phyloP scores from a whole-genome alignment of 768 basidiomycete genomes.

The Kwoniella bestiolae region DNA sequence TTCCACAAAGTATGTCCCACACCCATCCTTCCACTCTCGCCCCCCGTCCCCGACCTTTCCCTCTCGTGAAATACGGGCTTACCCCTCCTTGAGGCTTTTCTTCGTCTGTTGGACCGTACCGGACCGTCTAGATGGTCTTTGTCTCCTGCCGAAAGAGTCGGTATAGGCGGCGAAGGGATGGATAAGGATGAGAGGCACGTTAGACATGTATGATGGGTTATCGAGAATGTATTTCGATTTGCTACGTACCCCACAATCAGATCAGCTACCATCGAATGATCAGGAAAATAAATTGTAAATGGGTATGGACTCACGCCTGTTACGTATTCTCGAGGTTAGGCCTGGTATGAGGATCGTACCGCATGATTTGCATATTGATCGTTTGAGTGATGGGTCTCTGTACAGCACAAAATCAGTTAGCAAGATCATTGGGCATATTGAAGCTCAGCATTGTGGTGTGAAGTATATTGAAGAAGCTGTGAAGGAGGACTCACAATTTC shows the following conservation, averaged over 20 bases:
- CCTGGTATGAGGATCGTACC: conserved; percentile 51
- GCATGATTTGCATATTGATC: conserved; percentile 47
- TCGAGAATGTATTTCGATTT: conserved; percentile 27
- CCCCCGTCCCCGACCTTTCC: neutral
- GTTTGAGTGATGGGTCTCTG: conserved; percentile 53
- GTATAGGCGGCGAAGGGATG: conserved; percentile 30
- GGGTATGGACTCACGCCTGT: conserved; percentile 40
- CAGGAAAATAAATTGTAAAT: neutral
- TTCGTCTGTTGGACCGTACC: conserved; percentile 2
- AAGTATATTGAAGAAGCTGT: no score
- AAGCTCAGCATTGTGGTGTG: no score
- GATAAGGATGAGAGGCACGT: conserved; percentile 28
- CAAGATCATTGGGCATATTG: no score
- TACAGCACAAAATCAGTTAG: no score
- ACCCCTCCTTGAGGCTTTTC: conserved; percentile 10
- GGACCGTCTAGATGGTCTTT: conserved; percentile 19
- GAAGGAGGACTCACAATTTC: conserved; percentile 50
- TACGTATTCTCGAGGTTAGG: conserved; percentile 40
- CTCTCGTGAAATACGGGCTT: conserved; percentile 31
- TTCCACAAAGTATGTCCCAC: conserved; percentile 33
- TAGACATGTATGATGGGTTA: conserved; percentile 39
- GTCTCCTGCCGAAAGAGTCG: conserved; percentile 5
- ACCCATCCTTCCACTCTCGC: neutral
- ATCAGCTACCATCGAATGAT: neutral
- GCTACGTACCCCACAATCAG: conserved; percentile 17